These are phyloP conservation scores for Zostera marina DNA, from an alignment of 116 monocot species.

Conservation along the genomic window DNA sequence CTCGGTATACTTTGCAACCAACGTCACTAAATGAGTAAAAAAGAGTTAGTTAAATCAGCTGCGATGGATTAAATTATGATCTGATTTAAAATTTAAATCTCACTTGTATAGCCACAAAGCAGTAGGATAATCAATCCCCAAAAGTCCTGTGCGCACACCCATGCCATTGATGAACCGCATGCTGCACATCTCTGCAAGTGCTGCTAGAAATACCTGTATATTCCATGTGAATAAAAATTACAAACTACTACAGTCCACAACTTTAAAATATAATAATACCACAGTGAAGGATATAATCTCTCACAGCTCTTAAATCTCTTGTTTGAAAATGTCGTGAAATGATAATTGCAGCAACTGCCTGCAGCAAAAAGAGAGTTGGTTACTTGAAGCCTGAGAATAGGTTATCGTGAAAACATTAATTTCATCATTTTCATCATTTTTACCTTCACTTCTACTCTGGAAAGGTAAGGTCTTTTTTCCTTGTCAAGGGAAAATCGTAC, in stretches of 20 bases:
- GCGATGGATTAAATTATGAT: not conserved
- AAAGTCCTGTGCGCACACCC: slow-evolving; percentile 57
- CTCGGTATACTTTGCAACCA: slow-evolving; percentile 45
- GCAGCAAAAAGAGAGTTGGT: slow-evolving; percentile 7
- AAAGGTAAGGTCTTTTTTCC: slow-evolving; percentile 79
- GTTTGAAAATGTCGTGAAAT: slow-evolving; percentile 50
- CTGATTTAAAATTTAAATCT: no score
- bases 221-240: not conserved
- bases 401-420: not conserved
- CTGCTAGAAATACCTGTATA: slow-evolving; percentile 52
- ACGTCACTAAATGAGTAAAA: slow-evolving; percentile 31
- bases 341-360: slow-evolving; percentile 89
- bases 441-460: slow-evolving; percentile 88
- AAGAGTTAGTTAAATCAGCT: not conserved
- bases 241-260: not conserved
- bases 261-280: not conserved
- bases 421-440: not conserved
- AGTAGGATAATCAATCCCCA: slow-evolving; percentile 92
- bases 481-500: slow-evolving; percentile 77
- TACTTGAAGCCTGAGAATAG: not conserved
- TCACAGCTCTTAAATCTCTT: slow-evolving; percentile 53
- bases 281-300: slow-evolving; percentile 2
- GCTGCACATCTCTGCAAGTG: slow-evolving; percentile 74
- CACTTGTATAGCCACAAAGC: slow-evolving; percentile 82
- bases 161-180: slow-evolving; percentile 88